Evolutionary conservation across 768 basidiomycete genomes (phyloP).

Genomic region (Rhizopogon vulgaris): DNA sequence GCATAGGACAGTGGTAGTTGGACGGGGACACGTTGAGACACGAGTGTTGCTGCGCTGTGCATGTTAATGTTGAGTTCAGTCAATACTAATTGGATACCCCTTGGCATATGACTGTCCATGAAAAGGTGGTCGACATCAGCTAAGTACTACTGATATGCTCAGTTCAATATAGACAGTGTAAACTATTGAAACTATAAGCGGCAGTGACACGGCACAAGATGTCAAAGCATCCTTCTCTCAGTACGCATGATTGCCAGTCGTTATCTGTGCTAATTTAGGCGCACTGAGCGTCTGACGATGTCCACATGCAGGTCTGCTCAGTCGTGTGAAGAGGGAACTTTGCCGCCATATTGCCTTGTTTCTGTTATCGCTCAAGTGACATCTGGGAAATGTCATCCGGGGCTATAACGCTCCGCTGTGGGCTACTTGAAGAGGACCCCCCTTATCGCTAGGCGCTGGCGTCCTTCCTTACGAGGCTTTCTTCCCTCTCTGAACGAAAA

Average conservation of each 20-base stretch:
- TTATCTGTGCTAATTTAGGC: not conserved
- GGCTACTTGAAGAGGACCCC: not conserved
- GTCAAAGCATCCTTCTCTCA: not conserved
- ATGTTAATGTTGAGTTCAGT: not conserved
- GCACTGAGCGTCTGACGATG: not conserved
- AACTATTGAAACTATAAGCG: too few species aligned
- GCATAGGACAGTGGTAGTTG: not conserved
- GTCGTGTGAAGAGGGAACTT: not conserved
- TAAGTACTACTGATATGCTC: not conserved
- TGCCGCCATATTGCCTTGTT: not conserved
- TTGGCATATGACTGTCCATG: not conserved
- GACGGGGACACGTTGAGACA: not conserved
- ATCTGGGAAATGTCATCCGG: not conserved
- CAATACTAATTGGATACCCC: not conserved
- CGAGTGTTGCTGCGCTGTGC: not conserved
- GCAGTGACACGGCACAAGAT: not conserved
- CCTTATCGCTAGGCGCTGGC: not conserved
- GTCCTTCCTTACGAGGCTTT: not conserved
- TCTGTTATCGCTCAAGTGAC: conserved; percentile 3
- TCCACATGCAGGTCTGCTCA: not conserved
- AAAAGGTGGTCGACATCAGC: not conserved
- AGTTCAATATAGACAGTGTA: not conserved
- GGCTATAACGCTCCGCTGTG: too few species aligned
- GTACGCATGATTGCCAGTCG: not conserved
- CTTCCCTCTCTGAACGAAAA: not conserved